A percentile compares a stretch with the other conserved stretches of the same genome.
phyloP scores from a whole-genome alignment of 2,329 filamentous ascomycete species.

The Colletotrichum simmondsii region DNA sequence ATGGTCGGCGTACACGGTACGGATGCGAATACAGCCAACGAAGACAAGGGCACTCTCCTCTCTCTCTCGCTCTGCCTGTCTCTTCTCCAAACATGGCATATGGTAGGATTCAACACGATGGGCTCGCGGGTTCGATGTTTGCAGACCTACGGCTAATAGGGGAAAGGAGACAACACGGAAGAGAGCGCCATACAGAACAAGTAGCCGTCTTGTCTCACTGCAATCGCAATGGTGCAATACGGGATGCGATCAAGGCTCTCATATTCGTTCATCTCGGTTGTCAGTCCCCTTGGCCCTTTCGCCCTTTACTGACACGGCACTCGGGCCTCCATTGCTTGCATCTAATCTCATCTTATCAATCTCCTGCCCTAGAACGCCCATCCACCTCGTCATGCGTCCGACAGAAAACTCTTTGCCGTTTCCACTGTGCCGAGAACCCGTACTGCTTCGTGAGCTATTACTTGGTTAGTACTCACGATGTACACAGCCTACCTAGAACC shows the following conservation, averaged over 20 bases:
- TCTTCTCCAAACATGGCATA: no score
- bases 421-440: background rate
- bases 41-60: background rate
- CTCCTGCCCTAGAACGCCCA: background rate
- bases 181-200: background rate
- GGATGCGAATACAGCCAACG: background rate
- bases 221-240: background rate
- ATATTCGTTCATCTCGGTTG: background rate
- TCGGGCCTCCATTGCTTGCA: background rate
- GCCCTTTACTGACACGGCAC: background rate
- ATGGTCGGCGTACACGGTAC: background rate
- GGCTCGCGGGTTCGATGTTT: no score
- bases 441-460: no score
- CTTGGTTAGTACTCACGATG: no score
- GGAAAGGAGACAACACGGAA: background rate
- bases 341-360: conserved; percentile 16
- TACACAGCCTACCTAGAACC: no score
- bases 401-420: background rate
- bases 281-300: background rate
- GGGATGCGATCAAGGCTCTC: background rate
- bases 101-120: no score
- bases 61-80: background rate
- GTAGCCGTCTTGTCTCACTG: background rate
- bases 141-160: no score
- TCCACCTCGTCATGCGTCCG: background rate